Evolutionary conservation across 352 stramenopile genomes (phyloP), one percentile per base, ranked within the genome.

Genomic region (Aphanomyces invadans): DNA sequence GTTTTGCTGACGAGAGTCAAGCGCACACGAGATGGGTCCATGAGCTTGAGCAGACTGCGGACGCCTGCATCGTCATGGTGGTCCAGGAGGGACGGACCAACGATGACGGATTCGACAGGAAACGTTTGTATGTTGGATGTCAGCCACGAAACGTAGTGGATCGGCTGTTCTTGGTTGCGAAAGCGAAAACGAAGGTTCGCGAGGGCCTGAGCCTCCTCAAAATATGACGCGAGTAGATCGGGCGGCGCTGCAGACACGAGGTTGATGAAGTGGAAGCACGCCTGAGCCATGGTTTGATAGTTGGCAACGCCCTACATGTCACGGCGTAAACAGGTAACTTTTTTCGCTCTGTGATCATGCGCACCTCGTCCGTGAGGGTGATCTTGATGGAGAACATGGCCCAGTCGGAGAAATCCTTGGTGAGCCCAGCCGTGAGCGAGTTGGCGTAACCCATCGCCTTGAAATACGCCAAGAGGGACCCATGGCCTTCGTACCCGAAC

Each of bases 381-480:
- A 84, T 71, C 28, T 71, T 75, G 52, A 73, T 42, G 12, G 48
- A 38, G 44, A 76, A 69, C 25, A 65, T 33, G 15, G 67, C 48
- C 48, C 73, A 76, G 56, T 76, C 71, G 29, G 42, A 51, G 42
- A 69, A 62, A 21, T 73, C 69, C 11, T 71, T 67, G 7, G 73
- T 69, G 39, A 73, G 36, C 44, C 70, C 72, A 17, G 64, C 62
- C n/a, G 49, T 68, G 53, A 75, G n/a, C 71, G 76, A 66, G 80
- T 78, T 51, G 21, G 71, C 70, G 53, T 69, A 73, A 21, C 71
- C 67, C 12, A 42, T 28, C n/a, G 62, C 53, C 71, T 95, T 95
- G 21, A 97, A 72, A 68, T 90, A 80, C 7, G 85, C 87, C 19
- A 96, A 67, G 49, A 97, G 76, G 9, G 86, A 96, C 31, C 83